Base-by-base conservation (phyloP, 1,284 basidiomycete genomes). In the Trametes versicolor region DNA sequence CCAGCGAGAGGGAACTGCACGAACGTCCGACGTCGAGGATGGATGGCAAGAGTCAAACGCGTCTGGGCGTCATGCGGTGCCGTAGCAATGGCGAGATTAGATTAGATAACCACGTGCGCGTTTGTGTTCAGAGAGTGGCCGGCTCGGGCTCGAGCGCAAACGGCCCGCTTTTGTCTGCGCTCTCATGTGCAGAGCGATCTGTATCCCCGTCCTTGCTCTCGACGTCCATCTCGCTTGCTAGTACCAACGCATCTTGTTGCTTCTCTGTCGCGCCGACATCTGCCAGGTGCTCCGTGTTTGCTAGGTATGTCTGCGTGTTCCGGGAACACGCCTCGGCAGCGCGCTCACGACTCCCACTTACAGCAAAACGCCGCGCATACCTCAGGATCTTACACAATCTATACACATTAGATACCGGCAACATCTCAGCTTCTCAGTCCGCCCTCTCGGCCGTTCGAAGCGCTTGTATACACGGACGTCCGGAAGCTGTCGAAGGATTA, bases 71-170 rank as follows among this genome's bases (percentile, higher is more conserved):
- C 37, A 13, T 17, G 37, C 37, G 15, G 10, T 17, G 37, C 15
- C 37, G 15, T 17, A 39, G 37, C 37, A 39, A 17, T 39, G 19
- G 19, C 6, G 17, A 60, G 62, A 67, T 67, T 47, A 67, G 68
- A 69, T 69, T 67, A 69, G 68, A 69, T 69, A 61, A 62, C 58
- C 68, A 63, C 68, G 68, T 67, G 68, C 65, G 23, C 15, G 58
- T 45, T 65, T 64, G 60, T 60, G 58, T 61, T 60, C 62, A 51
- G 12, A 39, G 5, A 59, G 49, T 55, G 64, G 57, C 60, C 58
- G 43, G 58, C 47, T 34, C 53, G 49, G 47, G 36, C 60, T 62
- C 62, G 62, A 62, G 56, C 39, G 55, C 55, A 36, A 41, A 62
- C 62, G 43, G 49, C 54, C 64, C 60, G 58, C 64, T 65, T 66